Evolutionary conservation across 2,329 filamentous ascomycete species (phyloP).

Genomic region (Hymenoscyphus salicellus): DNA sequence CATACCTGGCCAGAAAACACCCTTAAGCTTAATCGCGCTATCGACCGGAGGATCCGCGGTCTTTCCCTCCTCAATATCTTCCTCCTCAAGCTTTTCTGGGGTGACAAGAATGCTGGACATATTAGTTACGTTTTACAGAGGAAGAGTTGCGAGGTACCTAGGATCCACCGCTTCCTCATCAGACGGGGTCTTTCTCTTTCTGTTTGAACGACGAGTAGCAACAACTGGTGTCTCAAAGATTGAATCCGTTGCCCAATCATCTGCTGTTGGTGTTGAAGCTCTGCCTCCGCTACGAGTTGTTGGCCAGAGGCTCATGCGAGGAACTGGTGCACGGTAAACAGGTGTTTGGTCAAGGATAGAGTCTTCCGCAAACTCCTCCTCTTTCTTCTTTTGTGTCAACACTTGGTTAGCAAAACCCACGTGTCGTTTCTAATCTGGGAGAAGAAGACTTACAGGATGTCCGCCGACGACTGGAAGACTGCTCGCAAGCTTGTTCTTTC

Average conservation of each 20-base stretch:
- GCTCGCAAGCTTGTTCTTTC: constrained; percentile 15
- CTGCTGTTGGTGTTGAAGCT: constrained; percentile 12
- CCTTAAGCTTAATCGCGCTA: constrained; percentile 54
- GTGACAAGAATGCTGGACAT: constrained; percentile 24
- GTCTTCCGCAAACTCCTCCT: not conserved
- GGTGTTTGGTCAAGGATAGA: constrained; percentile 19
- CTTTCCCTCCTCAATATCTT: constrained; percentile 24
- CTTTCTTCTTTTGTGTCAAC: constrained; percentile 7
- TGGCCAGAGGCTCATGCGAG: constrained; percentile 35
- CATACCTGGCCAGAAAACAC: constrained; percentile 75
- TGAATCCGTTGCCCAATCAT: constrained; percentile 21
- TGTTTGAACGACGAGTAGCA: constrained; percentile 16
- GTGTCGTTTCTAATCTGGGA: not conserved
- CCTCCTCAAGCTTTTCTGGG: constrained; percentile 23
- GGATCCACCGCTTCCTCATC: constrained; percentile 18
- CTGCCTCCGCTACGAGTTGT: constrained; percentile 11
- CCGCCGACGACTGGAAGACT: constrained; percentile 2
- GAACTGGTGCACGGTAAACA: constrained; percentile 32
- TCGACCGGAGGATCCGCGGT: constrained; percentile 21
- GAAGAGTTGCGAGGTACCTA: constrained; percentile 20
- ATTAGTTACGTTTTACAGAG: constrained; percentile 11
- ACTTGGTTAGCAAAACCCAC: not conserved
- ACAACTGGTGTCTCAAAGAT: constrained; percentile 33
- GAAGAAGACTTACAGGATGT: constrained; percentile 18
- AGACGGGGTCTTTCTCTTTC: not conserved